Percentiles rank a stretch among this genome's conserved stretches.
Evolutionary conservation across 176 grass and related monocot species (phyloP).

Genomic region (Thalia dealbata): DNA sequence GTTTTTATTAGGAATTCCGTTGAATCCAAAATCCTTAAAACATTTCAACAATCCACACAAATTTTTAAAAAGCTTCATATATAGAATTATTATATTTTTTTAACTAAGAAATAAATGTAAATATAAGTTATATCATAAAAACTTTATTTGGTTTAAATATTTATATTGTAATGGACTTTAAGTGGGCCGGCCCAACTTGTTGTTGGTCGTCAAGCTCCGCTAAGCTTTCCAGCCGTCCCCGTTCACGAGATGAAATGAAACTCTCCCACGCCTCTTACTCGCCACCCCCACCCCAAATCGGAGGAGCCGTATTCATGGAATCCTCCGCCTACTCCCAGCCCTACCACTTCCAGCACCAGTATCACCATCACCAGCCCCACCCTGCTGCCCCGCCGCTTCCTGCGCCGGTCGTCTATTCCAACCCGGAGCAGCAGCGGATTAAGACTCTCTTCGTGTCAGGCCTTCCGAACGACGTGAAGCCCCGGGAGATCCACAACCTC

Average conservation of each 20-base stretch:
- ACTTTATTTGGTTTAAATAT: too few relatives aligned
- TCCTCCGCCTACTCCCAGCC: constrained; percentile 5
- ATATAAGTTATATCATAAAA: too few relatives aligned
- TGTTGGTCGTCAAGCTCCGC: neutral
- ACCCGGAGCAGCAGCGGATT: constrained; percentile 33
- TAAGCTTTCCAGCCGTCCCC: neutral
- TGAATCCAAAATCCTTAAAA: too few relatives aligned
- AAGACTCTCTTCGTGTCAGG: constrained; percentile 75
- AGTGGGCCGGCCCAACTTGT: neutral
- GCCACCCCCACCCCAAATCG: too few relatives aligned
- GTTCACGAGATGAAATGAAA: neutral
- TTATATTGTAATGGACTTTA: too few relatives aligned
- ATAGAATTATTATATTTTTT: too few relatives aligned
- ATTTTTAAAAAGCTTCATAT: too few relatives aligned
- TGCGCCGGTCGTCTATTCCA: constrained; percentile 7
- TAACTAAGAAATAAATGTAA: too few relatives aligned
- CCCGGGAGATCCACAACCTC: constrained; percentile 84
- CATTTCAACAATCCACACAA: too few relatives aligned
- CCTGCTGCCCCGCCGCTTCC: neutral
- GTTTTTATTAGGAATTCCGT: too few relatives aligned
- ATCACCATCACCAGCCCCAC: neutral
- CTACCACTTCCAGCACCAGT: constrained; percentile 7
- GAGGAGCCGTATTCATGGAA: neutral
- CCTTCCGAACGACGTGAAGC: constrained; percentile 72
- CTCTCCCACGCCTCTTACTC: neutral